Conservation (phyloP, 169 alveolate genomes). For the Amoebophrya sp. region DNA sequence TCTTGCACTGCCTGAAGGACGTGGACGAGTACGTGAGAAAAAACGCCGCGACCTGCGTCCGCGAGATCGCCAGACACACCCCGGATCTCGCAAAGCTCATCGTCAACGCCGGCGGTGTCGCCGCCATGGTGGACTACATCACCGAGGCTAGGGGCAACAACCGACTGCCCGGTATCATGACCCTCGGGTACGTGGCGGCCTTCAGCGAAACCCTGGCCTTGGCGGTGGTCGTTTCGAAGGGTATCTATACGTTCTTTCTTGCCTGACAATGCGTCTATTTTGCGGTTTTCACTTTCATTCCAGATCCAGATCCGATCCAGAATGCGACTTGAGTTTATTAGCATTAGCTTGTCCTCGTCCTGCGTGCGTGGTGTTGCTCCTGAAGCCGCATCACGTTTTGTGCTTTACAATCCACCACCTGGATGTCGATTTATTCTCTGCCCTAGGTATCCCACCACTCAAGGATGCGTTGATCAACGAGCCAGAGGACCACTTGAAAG, state of each 20-base stretch:
- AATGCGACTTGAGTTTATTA: too few relatives aligned
- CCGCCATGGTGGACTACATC: slow-evolving; percentile 81
- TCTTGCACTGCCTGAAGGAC: slow-evolving; percentile 73
- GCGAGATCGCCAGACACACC: slow-evolving; percentile 82
- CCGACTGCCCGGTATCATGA: slow-evolving; percentile 86
- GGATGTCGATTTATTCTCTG: background rate
- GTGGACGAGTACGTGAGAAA: slow-evolving; percentile 62
- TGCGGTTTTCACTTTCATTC: too few relatives aligned
- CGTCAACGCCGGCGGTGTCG: slow-evolving; percentile 86
- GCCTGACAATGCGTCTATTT: too few relatives aligned
- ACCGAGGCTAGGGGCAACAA: slow-evolving; percentile 79
- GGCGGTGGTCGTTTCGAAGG: slow-evolving; percentile 82
- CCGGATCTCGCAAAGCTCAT: slow-evolving; percentile 79
- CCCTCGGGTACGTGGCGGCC: slow-evolving; percentile 83
- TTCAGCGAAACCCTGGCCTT: slow-evolving; percentile 85
- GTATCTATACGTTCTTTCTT: slow-evolving; percentile 28
- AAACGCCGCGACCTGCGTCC: slow-evolving; percentile 85
- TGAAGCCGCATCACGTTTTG: too few relatives aligned
- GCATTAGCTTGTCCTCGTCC: too few relatives aligned
- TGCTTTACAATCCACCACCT: too few relatives aligned
- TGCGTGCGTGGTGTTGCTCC: too few relatives aligned
- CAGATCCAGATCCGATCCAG: too few relatives aligned
- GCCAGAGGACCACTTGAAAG: slow-evolving; percentile 82
- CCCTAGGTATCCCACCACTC: slow-evolving; percentile 78
- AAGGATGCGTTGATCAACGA: slow-evolving; percentile 84